Percentiles rank a stretch among this genome's conserved stretches.
Conservation (phyloP, 495 filamentous ascomycete species). For the Jackrogersella multiformis region DNA sequence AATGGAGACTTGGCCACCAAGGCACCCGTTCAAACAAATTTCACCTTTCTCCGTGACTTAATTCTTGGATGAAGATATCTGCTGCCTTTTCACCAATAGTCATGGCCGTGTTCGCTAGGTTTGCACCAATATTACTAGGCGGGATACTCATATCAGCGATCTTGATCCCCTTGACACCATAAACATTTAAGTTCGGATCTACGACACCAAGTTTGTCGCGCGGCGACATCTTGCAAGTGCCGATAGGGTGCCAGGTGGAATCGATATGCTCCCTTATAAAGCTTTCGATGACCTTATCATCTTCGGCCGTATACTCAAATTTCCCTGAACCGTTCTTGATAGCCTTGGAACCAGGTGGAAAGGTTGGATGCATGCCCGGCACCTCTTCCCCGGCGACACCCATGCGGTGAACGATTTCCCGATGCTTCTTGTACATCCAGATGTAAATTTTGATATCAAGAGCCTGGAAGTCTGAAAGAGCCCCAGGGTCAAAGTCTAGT, state of each 20-base stretch:
- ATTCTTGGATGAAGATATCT: slow-evolving; percentile 56
- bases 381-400: slow-evolving; percentile 61
- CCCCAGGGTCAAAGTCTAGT: slow-evolving; percentile 51
- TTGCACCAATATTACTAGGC: slow-evolving; percentile 63
- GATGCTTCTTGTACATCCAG: slow-evolving; percentile 63
- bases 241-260: slow-evolving; percentile 62
- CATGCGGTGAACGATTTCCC: slow-evolving; percentile 65
- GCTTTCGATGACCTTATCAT: slow-evolving; percentile 58
- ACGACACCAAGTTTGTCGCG: slow-evolving; percentile 54
- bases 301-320: slow-evolving; percentile 57
- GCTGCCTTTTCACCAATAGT: slow-evolving; percentile 64
- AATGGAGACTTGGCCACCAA: no score
- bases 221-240: slow-evolving; percentile 56
- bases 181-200: slow-evolving; percentile 54
- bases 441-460: slow-evolving; percentile 53
- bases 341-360: slow-evolving; percentile 54
- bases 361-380: slow-evolving; percentile 63
- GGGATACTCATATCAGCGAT: slow-evolving; percentile 57
- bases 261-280: slow-evolving; percentile 52
- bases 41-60: no score
- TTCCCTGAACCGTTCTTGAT: slow-evolving; percentile 27
- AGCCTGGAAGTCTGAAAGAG: slow-evolving; percentile 51
- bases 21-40: no score
- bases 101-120: slow-evolving; percentile 60
- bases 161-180: slow-evolving; percentile 59